These are phyloP conservation scores for Serendipita sp. DNA, from an alignment of 768 basidiomycete genomes.

Conservation along the genomic window DNA sequence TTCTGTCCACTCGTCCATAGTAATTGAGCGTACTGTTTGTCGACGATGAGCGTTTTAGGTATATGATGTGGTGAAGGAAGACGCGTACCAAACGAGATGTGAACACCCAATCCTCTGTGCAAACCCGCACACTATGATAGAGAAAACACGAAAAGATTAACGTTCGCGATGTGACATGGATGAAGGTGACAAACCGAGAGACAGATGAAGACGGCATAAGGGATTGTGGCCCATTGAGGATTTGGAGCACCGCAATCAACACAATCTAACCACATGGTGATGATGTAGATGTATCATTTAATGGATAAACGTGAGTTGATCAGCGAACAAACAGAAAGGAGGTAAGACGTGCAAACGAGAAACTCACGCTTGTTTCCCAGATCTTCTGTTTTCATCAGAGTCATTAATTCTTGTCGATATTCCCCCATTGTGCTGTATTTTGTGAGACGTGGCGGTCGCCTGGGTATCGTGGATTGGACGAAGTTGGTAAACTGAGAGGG, in stretches of 20 bases:
- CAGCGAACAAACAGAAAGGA: no score
- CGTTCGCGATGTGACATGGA: neutral
- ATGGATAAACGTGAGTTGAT: no score
- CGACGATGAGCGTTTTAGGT: neutral
- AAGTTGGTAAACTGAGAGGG: no score
- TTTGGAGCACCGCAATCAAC: slow-evolving; percentile 78
- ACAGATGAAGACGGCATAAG: slow-evolving; percentile 66
- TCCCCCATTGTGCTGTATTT: neutral
- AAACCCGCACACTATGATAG: slow-evolving; percentile 37
- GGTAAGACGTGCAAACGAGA: no score
- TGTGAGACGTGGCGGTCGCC: neutral
- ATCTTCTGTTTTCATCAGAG: slow-evolving; percentile 56
- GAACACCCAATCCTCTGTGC: slow-evolving; percentile 86
- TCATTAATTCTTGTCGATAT: slow-evolving; percentile 49
- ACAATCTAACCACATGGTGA: slow-evolving; percentile 28
- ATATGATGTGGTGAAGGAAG: neutral
- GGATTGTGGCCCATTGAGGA: slow-evolving; percentile 69
- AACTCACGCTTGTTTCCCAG: slow-evolving; percentile 46
- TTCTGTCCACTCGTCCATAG: slow-evolving; percentile 93
- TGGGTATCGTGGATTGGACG: neutral
- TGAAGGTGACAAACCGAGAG: slow-evolving; percentile 36
- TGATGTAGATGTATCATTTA: neutral
- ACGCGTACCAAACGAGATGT: slow-evolving; percentile 47
- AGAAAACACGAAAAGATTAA: neutral
- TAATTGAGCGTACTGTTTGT: slow-evolving; percentile 59